A percentile compares a stretch with the other conserved stretches of the same genome.
phyloP scores from a whole-genome alignment of 2,329 filamentous ascomycete genomes.

The Ceratocystis albifundus region DNA sequence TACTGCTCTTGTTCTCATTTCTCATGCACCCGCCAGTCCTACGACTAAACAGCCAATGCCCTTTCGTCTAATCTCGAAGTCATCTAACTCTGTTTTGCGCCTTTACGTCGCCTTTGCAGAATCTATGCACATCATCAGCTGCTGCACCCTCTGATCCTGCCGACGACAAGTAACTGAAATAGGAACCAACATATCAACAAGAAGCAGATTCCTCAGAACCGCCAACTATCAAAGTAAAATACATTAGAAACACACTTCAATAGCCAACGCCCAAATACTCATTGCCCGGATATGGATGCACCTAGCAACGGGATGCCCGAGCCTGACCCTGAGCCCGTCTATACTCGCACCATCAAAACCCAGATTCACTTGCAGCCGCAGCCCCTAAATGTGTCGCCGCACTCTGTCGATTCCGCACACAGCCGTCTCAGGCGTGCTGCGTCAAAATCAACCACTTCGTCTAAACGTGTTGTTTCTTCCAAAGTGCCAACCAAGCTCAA shows the following conservation, averaged over 20 bases:
- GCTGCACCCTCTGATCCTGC: slow-evolving; percentile 8
- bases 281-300: slow-evolving; percentile 8
- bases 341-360: slow-evolving; percentile 15
- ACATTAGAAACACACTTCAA: not conserved
- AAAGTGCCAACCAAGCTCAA: slow-evolving; percentile 20
- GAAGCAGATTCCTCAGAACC: not conserved
- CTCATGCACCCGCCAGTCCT: not conserved
- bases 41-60: not conserved
- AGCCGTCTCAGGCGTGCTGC: slow-evolving; percentile 18
- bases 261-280: not conserved
- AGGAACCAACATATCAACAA: not conserved
- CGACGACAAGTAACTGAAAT: not conserved
- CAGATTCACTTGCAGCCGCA: slow-evolving; percentile 13
- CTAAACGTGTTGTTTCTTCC: not conserved
- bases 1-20: not conserved
- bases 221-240: not conserved
- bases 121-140: slow-evolving; percentile 8
- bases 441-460: slow-evolving; percentile 10
- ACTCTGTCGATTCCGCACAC: slow-evolving; percentile 20
- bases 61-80: not conserved
- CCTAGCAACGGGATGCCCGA: not conserved
- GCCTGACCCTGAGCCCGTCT: not conserved
- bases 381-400: slow-evolving; percentile 13
- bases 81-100: not conserved
- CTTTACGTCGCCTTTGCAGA: not conserved